Base-by-base conservation (phyloP, 495 filamentous ascomycete species). In the Penicillium bovifimosum region DNA sequence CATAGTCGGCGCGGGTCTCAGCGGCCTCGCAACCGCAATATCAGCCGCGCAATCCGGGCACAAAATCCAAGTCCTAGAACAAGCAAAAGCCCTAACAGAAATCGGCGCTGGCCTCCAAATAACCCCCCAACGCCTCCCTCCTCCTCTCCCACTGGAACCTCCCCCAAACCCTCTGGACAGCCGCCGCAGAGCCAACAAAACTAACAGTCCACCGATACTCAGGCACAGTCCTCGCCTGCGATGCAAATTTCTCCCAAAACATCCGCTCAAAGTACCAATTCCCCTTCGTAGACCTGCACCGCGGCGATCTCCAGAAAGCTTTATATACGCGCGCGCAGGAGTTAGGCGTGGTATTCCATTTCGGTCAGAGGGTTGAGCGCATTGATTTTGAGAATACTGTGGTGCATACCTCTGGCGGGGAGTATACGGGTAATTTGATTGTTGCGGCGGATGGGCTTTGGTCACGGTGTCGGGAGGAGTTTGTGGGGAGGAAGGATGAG, bases 1-100 rank as follows among this genome's bases (percentile, higher is more conserved):
- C 10, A 53, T 71, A 27, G 65, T 71, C 41, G 70, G 68, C 45
- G 70, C 72, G 11, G 72, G 72, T 27, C 76, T 90, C n/a, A 78
- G 79, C 34, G 86, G 86, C 5, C 74, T 90, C 16, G 78, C 76
- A 13, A 77, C 83, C 0, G 85, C 85, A 5, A 85, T 88, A 55
- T 71, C 80, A 9, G 69, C 76, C 54, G 71, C 76, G 6, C 73
- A 81, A 11, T 70, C 79, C 7, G 85, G 84, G 13, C 86, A 88
- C 66, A 54, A 63, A 9, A 82, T 88, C 14, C 60, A 66, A 1
- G 72, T 90, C 10, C 73, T 88, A 42, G 86, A 90, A 61, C 70
- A 76, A 44, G 81, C 83, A n/a, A 64, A 70, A 40, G 75, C 78
- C 27, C 73, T 86, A n/a, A 77, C 74, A 27, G 81, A 86, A 59